phyloP scores from a whole-genome alignment of 2,329 filamentous ascomycete species.

The Alternaria sp. region DNA sequence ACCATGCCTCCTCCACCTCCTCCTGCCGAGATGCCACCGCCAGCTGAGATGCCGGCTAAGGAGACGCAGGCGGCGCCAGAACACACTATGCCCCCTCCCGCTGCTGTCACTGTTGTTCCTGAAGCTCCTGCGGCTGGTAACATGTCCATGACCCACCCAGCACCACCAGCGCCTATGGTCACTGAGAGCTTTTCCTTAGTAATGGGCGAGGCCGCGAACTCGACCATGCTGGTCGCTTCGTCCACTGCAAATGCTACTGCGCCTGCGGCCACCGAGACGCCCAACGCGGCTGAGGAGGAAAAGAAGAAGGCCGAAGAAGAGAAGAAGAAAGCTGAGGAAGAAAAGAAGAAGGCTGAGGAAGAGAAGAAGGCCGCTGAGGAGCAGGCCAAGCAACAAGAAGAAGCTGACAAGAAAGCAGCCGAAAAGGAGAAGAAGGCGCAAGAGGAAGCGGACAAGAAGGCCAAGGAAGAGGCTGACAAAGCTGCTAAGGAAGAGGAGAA shows the following conservation, averaged over 20 bases:
- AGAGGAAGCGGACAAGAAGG: background rate
- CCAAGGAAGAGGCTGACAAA: background rate
- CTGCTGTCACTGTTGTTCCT: background rate
- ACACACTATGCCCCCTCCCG: conserved; percentile 7
- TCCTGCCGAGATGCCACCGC: background rate
- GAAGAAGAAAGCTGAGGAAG: conserved; percentile 1
- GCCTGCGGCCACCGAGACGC: background rate
- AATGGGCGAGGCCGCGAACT: conserved; percentile 10
- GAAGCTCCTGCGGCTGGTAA: background rate
- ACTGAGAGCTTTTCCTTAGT: conserved; percentile 21
- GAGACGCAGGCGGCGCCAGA: conserved; percentile 4
- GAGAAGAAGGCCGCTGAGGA: conserved; percentile 6
- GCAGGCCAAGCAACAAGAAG: background rate
- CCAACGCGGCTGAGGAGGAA: conserved; percentile 1
- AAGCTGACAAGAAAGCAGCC: background rate
- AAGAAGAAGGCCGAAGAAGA: conserved; percentile 1
- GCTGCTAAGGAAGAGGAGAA: background rate
- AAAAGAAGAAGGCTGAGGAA: conserved; percentile 1
- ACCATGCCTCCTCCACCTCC: background rate
- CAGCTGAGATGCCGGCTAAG: conserved; percentile 7
- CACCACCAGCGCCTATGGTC: conserved; percentile 17
- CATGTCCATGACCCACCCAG: background rate
- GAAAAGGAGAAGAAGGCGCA: background rate
- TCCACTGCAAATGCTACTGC: background rate
- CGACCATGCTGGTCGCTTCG: background rate